phyloP scores from a whole-genome alignment of 202 grass and related monocot genomes.

The Dendrocalamus latiflorus region DNA sequence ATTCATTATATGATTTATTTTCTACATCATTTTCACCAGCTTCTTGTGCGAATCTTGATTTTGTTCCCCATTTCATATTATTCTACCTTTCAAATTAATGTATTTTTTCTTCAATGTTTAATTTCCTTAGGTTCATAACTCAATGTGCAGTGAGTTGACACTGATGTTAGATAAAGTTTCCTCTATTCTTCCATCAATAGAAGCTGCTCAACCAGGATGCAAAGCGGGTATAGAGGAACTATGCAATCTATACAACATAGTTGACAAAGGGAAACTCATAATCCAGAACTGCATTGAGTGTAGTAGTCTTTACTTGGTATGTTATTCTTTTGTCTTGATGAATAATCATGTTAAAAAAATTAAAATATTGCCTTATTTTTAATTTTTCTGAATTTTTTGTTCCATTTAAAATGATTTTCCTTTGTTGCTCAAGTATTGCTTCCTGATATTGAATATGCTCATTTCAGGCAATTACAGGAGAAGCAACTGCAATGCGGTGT shows the following conservation, averaged over 20 bases:
- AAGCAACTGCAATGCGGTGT: constrained; percentile 45
- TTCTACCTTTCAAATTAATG: neutral
- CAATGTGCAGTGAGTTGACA: constrained; percentile 42
- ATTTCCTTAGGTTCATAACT: constrained; percentile 39
- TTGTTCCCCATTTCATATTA: neutral
- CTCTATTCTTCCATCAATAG: constrained; percentile 56
- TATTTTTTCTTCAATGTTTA: neutral
- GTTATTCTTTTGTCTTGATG: neutral
- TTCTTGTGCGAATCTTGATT: neutral
- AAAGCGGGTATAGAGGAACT: constrained; percentile 48
- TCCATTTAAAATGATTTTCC: neutral
- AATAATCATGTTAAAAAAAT: neutral
- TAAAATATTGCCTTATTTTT: neutral
- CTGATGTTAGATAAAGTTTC: constrained; percentile 47
- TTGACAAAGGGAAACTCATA: constrained; percentile 59
- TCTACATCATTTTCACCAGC: neutral
- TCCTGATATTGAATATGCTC: constrained; percentile 1
- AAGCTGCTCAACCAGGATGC: constrained; percentile 52
- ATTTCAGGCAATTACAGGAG: constrained; percentile 53
- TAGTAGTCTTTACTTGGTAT: constrained; percentile 74
- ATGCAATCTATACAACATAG: constrained; percentile 48
- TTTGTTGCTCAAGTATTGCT: neutral
- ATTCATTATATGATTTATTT: neutral
- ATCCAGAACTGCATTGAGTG: constrained; percentile 50
- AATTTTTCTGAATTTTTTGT: neutral